Evolutionary conservation across 495 filamentous ascomycete species (phyloP).

Genomic region (Penicillium canescens): DNA sequence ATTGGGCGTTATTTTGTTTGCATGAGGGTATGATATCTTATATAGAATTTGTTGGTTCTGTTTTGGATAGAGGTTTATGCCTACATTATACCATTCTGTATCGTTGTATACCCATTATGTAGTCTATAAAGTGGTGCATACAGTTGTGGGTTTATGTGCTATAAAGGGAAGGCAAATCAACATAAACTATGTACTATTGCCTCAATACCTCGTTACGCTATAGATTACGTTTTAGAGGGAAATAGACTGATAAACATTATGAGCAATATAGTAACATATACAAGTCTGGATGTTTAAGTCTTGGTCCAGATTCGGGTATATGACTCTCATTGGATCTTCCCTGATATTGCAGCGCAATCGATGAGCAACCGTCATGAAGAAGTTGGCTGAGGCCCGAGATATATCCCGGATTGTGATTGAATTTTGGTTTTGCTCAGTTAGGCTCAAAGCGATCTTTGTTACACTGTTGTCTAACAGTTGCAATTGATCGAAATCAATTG

Average conservation of each 20-base stretch:
- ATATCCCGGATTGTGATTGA: constrained; percentile 9
- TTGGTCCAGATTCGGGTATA: constrained; percentile 12
- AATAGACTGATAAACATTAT: too few species aligned
- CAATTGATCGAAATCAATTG: constrained; percentile 1
- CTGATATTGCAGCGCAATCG: constrained; percentile 3
- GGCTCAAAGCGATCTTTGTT: background rate
- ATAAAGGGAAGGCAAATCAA: too few species aligned
- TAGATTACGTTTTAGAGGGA: too few species aligned
- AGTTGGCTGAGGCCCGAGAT: constrained; percentile 4
- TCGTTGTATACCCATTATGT: too few species aligned
- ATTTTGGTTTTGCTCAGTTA: background rate
- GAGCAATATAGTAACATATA: too few species aligned
- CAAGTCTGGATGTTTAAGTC: constrained; percentile 3
- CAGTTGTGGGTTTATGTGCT: too few species aligned
- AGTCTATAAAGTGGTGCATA: too few species aligned
- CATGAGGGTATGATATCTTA: background rate
- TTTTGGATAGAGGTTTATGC: too few species aligned
- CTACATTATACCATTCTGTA: too few species aligned
- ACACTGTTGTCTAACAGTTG: background rate
- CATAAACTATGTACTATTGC: too few species aligned
- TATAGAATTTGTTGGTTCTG: too few species aligned
- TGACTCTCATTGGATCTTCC: constrained; percentile 14
- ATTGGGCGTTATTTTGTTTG: background rate
- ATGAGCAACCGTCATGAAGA: constrained; percentile 7
- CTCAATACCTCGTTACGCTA: too few species aligned